phyloP scores from a whole-genome alignment of 495 filamentous ascomycete genomes.

The Lepidopterella palustris region DNA sequence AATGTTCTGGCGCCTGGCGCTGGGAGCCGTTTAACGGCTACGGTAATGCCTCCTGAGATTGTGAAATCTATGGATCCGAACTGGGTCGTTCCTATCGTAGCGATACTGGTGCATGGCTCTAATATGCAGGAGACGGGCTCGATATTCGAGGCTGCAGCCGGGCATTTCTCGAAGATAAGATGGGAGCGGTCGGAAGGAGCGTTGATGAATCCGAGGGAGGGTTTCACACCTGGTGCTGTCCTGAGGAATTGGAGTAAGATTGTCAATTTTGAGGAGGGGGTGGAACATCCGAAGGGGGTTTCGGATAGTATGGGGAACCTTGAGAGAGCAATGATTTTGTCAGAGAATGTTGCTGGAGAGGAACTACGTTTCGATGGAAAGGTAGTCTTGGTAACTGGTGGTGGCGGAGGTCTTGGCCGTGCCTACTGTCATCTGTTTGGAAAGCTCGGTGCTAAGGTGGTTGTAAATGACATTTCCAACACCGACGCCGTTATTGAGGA shows the following conservation, averaged over 20 bases:
- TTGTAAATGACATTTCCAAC: constrained; percentile 91
- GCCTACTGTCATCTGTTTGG: constrained; percentile 89
- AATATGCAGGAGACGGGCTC: constrained; percentile 84
- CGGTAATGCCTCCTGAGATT: constrained; percentile 93
- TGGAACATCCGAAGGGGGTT: constrained; percentile 76
- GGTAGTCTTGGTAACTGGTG: constrained; percentile 89
- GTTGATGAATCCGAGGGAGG: constrained; percentile 81
- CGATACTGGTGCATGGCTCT: constrained; percentile 78
- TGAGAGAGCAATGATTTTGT: constrained; percentile 75
- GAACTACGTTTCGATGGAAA: constrained; percentile 82
- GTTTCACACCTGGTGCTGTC: constrained; percentile 81
- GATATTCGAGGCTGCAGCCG: constrained; percentile 92
- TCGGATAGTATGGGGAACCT: constrained; percentile 84
- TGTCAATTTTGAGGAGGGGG: constrained; percentile 76
- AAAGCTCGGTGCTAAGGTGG: constrained; percentile 81
- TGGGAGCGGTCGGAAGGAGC: constrained; percentile 94
- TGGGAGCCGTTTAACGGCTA: constrained; percentile 93
- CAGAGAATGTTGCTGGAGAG: constrained; percentile 59
- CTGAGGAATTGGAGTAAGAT: constrained; percentile 84
- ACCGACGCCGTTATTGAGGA: constrained; percentile 87
- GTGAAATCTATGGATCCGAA: constrained; percentile 85
- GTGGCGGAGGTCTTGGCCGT: constrained; percentile 86
- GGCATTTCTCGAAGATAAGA: constrained; percentile 84
- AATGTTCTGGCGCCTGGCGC: constrained; percentile 97
- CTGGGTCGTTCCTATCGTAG: constrained; percentile 93